phyloP scores from a whole-genome alignment of 179 eudicot genomes.

The Drosera spatulata region DNA sequence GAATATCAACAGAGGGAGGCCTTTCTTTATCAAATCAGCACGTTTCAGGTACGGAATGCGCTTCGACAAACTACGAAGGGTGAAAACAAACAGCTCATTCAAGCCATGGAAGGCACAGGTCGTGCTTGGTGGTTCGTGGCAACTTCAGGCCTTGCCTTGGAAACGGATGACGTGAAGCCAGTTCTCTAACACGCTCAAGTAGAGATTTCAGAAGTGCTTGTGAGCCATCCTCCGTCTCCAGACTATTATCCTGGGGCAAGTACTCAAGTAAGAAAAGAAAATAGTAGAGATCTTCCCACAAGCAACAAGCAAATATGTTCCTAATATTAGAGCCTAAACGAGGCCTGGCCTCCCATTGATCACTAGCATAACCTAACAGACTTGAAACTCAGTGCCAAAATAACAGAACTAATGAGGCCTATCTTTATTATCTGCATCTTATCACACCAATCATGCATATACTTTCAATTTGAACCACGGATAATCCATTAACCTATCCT shows the following conservation, averaged over 20 bases:
- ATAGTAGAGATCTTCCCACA: neutral
- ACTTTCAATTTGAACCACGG: too few species aligned
- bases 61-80: neutral
- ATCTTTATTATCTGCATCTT: too few species aligned
- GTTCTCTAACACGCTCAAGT: slow-evolving; percentile 22
- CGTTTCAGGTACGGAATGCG: neutral
- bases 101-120: neutral
- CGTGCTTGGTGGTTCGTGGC: neutral
- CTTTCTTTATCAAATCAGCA: too few species aligned
- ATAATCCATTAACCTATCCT: too few species aligned
- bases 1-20: too few species aligned
- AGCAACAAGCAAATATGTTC: neutral
- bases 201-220: slow-evolving; percentile 16
- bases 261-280: neutral
- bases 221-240: slow-evolving; percentile 10
- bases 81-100: neutral
- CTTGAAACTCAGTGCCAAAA: too few species aligned
- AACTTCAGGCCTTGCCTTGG: slow-evolving; percentile 7
- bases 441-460: too few species aligned
- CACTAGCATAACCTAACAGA: too few species aligned
- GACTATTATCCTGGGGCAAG: slow-evolving; percentile 8
- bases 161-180: slow-evolving; percentile 19
- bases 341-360: too few species aligned
- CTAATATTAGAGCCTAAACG: too few species aligned
- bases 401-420: too few species aligned